Percentiles rank a stretch among this genome's conserved stretches.
Conservation (phyloP, 805 yeast genomes). For the Metschnikowia picachoensis region DNA sequence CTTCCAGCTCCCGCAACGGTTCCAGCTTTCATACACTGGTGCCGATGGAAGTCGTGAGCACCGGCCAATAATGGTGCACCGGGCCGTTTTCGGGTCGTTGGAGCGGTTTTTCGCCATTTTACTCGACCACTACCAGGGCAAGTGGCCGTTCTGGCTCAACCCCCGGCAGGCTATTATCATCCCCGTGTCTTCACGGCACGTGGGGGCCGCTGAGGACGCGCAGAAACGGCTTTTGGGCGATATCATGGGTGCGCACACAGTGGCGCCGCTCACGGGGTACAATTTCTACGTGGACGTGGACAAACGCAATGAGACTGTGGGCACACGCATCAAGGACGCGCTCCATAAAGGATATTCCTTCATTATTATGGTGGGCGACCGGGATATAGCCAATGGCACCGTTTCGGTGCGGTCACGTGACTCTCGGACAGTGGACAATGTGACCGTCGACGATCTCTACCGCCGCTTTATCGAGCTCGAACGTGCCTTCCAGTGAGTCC, state of each 20-base stretch:
- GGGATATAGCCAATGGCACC: conserved; percentile 59
- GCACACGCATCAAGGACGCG: conserved; percentile 77
- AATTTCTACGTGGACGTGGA: conserved; percentile 77
- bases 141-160: conserved; percentile 97
- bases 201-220: conserved; percentile 49
- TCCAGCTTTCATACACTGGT: conserved; percentile 63
- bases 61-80: conserved; percentile 89
- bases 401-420: conserved; percentile 62
- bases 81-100: conserved; percentile 93
- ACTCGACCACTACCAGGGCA: conserved; percentile 85
- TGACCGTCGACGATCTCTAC: conserved; percentile 50
- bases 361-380: conserved; percentile 83
- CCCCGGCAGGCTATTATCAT: conserved; percentile 86
- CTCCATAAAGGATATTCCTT: conserved; percentile 69
- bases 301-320: conserved; percentile 70
- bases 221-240: conserved; percentile 46
- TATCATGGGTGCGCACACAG: conserved; percentile 25
- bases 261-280: conserved; percentile 55
- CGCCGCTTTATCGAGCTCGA: conserved; percentile 54
- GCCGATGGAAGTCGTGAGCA: conserved; percentile 47
- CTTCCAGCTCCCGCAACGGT: conserved; percentile 87
- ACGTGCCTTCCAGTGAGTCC: conserved; percentile 36
- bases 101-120: conserved; percentile 90
- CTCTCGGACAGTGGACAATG: conserved; percentile 40
- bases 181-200: conserved; percentile 69